Evolutionary conservation across 2,329 filamentous ascomycete genomes (phyloP).

Genomic region (Ophiobolus disseminans): DNA sequence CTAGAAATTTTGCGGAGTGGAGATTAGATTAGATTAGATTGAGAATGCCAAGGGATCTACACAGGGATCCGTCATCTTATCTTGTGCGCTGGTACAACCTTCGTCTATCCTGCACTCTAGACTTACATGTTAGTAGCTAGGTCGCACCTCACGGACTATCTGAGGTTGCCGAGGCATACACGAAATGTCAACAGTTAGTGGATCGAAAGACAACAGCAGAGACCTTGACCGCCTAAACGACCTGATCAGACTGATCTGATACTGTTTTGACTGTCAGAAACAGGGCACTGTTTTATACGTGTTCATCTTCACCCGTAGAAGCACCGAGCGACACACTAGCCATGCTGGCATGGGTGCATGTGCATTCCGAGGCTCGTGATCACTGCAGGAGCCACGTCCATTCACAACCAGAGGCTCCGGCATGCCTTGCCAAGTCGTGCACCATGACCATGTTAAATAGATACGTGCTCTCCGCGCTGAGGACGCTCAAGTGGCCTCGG

Average conservation of each 20-base stretch:
- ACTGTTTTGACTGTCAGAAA: too few species aligned
- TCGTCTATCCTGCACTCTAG: too few species aligned
- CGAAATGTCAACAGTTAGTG: too few species aligned
- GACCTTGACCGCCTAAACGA: too few species aligned
- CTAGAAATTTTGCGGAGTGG: conserved; percentile 21
- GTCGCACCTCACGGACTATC: too few species aligned
- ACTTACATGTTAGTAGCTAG: too few species aligned
- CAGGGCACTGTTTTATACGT: too few species aligned
- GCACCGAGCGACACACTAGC: conserved; percentile 1
- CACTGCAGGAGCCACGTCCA: conserved; percentile 14
- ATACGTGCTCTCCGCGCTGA: conserved; percentile 1
- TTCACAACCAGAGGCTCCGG: conserved; percentile 12
- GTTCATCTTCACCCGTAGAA: neutral
- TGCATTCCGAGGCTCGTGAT: conserved; percentile 16
- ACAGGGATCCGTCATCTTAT: conserved; percentile 17
- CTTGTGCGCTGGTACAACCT: neutral
- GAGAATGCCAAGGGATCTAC: conserved; percentile 30
- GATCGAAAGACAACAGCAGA: too few species aligned
- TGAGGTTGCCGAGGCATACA: too few species aligned
- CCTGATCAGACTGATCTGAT: too few species aligned
- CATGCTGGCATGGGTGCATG: conserved; percentile 4
- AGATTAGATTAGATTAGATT: conserved; percentile 35
- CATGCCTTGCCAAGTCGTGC: conserved; percentile 22
- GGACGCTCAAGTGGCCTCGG: neutral
- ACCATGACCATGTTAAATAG: conserved; percentile 16